A percentile compares a stretch with the other conserved stretches of the same genome.
Conservation (phyloP, 2,329 filamentous ascomycete genomes). For the Penicillium sp. region DNA sequence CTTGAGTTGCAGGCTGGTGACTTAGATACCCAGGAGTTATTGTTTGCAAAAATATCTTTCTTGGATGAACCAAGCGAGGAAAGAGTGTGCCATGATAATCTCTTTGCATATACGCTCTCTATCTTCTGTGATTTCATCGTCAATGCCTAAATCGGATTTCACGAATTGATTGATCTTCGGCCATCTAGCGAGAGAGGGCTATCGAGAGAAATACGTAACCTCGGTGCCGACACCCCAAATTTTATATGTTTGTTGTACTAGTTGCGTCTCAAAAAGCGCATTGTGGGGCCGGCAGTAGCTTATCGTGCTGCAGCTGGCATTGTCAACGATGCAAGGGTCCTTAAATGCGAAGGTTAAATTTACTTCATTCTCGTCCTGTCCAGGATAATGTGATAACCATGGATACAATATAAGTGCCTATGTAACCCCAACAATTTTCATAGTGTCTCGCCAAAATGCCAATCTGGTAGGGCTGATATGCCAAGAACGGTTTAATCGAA, state of each 20-base stretch:
- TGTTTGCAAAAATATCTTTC: not conserved
- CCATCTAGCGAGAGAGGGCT: not conserved
- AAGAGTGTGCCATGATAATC: not conserved
- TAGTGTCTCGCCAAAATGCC: not conserved
- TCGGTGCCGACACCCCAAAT: not conserved
- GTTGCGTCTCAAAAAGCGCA: not conserved
- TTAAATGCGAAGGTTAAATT: not conserved
- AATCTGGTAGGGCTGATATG: not conserved
- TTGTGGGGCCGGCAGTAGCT: not conserved
- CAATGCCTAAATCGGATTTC: not conserved
- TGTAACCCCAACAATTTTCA: not conserved
- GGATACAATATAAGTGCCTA: not conserved
- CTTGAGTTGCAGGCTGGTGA: slow-evolving; percentile 5
- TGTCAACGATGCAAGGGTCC: not conserved
- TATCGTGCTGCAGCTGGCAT: not conserved
- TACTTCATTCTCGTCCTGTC: not conserved
- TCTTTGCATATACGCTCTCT: not conserved
- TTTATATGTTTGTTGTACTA: not conserved
- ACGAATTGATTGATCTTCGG: not conserved
- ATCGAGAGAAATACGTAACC: not conserved
- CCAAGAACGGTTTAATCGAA: not conserved
- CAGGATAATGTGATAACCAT: not conserved
- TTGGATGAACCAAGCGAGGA: not conserved
- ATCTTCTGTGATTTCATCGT: not conserved
- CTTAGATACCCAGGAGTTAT: slow-evolving; percentile 23